phyloP scores from a whole-genome alignment of 768 basidiomycete species.

The Boletus rufocinnamomeus region DNA sequence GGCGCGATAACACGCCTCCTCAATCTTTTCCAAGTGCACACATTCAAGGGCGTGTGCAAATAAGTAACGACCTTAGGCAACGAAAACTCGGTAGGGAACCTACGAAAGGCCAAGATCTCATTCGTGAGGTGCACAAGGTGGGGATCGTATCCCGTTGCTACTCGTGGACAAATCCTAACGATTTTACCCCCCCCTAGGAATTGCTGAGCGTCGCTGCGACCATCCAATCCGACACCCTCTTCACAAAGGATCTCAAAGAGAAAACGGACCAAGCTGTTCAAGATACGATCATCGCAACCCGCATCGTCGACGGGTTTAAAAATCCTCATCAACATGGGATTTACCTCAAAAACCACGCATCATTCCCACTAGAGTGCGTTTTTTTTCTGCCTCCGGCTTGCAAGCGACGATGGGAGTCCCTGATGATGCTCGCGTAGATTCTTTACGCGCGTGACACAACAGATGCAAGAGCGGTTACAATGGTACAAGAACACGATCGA shows the following conservation, averaged over 20 bases:
- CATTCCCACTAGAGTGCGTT: constrained; percentile 80
- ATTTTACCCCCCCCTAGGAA: constrained; percentile 48
- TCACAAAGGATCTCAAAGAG: constrained; percentile 67
- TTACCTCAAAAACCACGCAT: constrained; percentile 75
- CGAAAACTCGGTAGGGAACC: constrained; percentile 76
- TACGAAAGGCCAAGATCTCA: constrained; percentile 68
- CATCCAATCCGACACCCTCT: constrained; percentile 65
- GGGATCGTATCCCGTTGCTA: background rate
- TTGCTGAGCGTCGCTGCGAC: constrained; percentile 60
- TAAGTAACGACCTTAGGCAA: constrained; percentile 76
- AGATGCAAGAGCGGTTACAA: constrained; percentile 68
- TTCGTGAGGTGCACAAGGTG: constrained; percentile 69
- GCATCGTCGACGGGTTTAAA: constrained; percentile 76
- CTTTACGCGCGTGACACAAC: constrained; percentile 68
- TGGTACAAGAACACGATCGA: constrained; percentile 86
- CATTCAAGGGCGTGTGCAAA: constrained; percentile 78
- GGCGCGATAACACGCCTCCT: background rate
- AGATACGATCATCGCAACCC: constrained; percentile 76
- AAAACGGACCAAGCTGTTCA: constrained; percentile 79
- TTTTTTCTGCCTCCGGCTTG: background rate
- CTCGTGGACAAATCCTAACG: background rate
- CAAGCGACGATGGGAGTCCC: background rate
- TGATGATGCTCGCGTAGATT: constrained; percentile 45
- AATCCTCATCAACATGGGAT: constrained; percentile 71
- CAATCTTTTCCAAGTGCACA: constrained; percentile 47